Conservation (phyloP, 2,329 filamentous ascomycete species). For the Phaeosphaeriaceae sp. region DNA sequence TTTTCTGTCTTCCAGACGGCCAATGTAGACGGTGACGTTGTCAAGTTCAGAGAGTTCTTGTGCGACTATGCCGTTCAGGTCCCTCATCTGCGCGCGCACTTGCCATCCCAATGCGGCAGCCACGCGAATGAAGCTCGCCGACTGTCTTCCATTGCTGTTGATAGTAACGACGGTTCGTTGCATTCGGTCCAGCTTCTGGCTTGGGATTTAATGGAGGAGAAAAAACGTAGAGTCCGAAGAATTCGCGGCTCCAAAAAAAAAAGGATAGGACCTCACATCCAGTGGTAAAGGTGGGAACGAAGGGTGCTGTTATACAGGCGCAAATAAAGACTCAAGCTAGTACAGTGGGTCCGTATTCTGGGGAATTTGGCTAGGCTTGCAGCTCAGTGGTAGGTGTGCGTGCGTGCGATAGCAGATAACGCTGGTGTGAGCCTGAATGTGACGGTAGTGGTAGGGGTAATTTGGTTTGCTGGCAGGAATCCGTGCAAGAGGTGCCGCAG, state of each 20-base stretch:
- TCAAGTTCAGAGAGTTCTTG: conserved; percentile 82
- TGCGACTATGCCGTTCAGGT: conserved; percentile 84
- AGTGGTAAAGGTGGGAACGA: conserved; percentile 16
- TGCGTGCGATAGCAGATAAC: conserved; percentile 28
- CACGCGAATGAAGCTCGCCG: conserved; percentile 91
- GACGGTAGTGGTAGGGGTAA: conserved; percentile 11
- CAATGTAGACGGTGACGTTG: conserved; percentile 76
- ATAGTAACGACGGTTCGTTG: conserved; percentile 82
- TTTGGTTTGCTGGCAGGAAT: conserved; percentile 17
- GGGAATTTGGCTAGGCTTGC: conserved; percentile 9
- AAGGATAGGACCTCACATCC: conserved; percentile 19
- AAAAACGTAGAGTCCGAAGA: conserved; percentile 1
- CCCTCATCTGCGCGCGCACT: conserved; percentile 90
- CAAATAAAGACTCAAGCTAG: conserved; percentile 24
- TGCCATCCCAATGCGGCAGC: conserved; percentile 92
- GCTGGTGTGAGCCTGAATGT: conserved; percentile 27
- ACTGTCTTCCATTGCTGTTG: conserved; percentile 94
- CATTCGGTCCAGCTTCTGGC: conserved; percentile 45
- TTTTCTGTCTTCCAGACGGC: conserved; percentile 72
- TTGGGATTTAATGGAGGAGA: conserved; percentile 2
- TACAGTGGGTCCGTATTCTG: conserved; percentile 18
- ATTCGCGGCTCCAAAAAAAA: background rate
- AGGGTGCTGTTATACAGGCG: conserved; percentile 29
- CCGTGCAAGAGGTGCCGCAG: conserved; percentile 28
- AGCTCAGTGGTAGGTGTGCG: conserved; percentile 17